A percentile compares a stretch with the other conserved stretches of the same genome.
Evolutionary conservation across 1,284 basidiomycete genomes (phyloP).

Genomic region (Cryptococcus sp.): DNA sequence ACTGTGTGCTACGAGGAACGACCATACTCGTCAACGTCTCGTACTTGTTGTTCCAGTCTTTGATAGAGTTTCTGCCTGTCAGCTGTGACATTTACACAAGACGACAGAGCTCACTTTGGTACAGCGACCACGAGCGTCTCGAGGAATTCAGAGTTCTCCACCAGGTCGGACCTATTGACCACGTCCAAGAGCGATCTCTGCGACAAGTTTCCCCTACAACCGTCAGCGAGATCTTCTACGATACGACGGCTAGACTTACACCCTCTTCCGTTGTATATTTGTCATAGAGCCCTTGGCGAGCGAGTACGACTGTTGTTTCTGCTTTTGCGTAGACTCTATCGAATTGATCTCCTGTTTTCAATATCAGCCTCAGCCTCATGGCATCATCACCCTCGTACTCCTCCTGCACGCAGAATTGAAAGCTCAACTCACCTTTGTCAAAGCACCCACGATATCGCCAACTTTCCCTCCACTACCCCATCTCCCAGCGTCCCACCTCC

Average conservation of each 20-base stretch:
- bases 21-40: conserved; percentile 86
- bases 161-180: conserved; percentile 73
- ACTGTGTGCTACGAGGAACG: conserved; percentile 90
- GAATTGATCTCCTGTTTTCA: conserved; percentile 71
- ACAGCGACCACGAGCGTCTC: conserved; percentile 92
- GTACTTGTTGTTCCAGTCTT: conserved; percentile 86
- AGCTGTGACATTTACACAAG: neutral
- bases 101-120: conserved; percentile 62
- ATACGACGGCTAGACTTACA: conserved; percentile 1
- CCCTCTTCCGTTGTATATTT: conserved; percentile 61
- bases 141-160: conserved; percentile 78
- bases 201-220: conserved; percentile 80
- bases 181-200: conserved; percentile 80
- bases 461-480: conserved; percentile 76
- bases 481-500: conserved; percentile 85
- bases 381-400: neutral
- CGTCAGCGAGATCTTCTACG: neutral
- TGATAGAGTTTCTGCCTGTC: conserved; percentile 61
- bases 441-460: conserved; percentile 69
- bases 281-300: conserved; percentile 86
- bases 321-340: conserved; percentile 82
- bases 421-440: conserved; percentile 64
- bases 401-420: neutral
- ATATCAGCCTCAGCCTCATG: too few relatives aligned
- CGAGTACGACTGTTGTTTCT: conserved; percentile 87